Base-by-base conservation (phyloP, 208 protist species). In the Leishmania arabica region DNA sequence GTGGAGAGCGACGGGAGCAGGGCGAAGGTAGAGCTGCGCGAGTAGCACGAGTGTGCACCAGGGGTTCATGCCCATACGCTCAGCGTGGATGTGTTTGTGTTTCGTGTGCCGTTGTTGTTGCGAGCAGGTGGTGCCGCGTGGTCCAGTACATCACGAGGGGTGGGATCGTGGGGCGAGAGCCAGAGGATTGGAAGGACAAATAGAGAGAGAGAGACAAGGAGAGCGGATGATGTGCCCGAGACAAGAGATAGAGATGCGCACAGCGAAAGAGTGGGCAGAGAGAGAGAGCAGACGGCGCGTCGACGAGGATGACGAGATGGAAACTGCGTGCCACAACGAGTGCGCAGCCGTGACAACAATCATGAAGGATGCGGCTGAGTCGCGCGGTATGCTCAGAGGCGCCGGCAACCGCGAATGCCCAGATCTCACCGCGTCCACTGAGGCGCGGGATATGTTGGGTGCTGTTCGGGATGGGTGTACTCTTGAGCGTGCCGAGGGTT, bases 381-480 rank as follows among this genome's bases (percentile, higher is more conserved):
- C 62, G 31, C 24, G 13, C 62, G 56, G 27, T 62, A 62, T 62
- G 56, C 9, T n/a, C n/a, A 49, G 17, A n/a, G 4, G 17, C 42
- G 42, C 3, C 31, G 34, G 64, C 5, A n/a, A 24, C 31, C 31
- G 15, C 31, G 13, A 42, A 42, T 31, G 49, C 19, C 47, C 47
- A 21, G 31, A 37, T 42, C 27, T 65, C 45, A 34, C 3, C 34
- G 19, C 73, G 13, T 65, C 31, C 42, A 58, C 24, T 13, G 31
- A 21, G 2, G 8, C 34, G 15, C 24, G 2, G 31, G 71, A 15
- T 45, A 45, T 1, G 45, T 1, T 3, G 86, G 82, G 47, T 79
- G 56, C 78, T 91, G 85, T 1, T 68, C 60, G 17, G 88, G 88
- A 51, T 89, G 88, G 0, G 76, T 65, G 71, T 82, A 89, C 0